These are phyloP conservation scores for Thermothelomyces thermophilus DNA, from an alignment of 2,329 filamentous ascomycete species.

Conservation along the genomic window DNA sequence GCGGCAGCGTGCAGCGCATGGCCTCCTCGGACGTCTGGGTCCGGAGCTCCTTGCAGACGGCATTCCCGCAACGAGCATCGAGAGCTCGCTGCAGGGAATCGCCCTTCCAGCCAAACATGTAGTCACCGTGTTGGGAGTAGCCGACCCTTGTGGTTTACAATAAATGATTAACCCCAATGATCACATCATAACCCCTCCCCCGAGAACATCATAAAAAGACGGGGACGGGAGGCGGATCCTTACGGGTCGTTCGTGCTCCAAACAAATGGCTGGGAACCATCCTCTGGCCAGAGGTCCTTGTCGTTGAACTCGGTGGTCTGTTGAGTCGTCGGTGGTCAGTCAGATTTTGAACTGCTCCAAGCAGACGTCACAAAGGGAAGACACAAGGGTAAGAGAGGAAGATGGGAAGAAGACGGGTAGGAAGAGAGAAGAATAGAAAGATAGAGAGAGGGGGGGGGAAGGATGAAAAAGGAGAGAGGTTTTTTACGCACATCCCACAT, in stretches of 20 bases:
- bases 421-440: no score
- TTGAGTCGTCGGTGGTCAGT: neutral
- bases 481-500: slow-evolving; percentile 35
- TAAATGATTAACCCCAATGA: no score
- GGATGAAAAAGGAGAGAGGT: no score
- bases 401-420: no score
- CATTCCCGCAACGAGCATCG: slow-evolving; percentile 17
- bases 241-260: slow-evolving; percentile 25
- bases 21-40: slow-evolving; percentile 22
- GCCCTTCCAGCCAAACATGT: slow-evolving; percentile 9
- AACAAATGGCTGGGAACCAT: slow-evolving; percentile 29
- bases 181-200: no score
- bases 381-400: no score
- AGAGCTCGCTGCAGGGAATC: slow-evolving; percentile 5
- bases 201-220: no score
- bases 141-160: no score
- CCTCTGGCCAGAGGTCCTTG: slow-evolving; percentile 31
- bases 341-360: no score
- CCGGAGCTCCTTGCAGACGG: slow-evolving; percentile 21
- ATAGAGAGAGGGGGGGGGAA: no score
- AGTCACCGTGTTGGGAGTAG: slow-evolving; percentile 25
- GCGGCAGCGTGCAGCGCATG: slow-evolving; percentile 19
- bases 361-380: no score
- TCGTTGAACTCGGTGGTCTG: slow-evolving; percentile 30
- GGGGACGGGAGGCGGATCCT: neutral